Evolutionary conservation across 2,329 filamentous ascomycete genomes (phyloP).

Genomic region (Nemania sp.): DNA sequence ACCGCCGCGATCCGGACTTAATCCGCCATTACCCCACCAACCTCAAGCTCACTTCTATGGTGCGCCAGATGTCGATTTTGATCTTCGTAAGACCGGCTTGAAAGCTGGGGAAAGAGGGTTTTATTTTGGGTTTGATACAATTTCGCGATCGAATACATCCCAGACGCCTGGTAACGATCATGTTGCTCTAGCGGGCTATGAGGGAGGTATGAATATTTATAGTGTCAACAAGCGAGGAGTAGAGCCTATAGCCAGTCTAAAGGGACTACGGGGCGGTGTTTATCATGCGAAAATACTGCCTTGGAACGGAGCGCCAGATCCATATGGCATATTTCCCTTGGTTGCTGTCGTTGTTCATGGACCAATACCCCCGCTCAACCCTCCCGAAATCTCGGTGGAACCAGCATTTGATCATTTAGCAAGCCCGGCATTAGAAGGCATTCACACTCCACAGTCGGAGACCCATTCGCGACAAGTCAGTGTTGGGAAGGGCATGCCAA

Average conservation of each 20-base stretch:
- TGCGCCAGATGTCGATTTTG: constrained; percentile 71
- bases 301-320: constrained; percentile 61
- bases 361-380: constrained; percentile 57
- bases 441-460: constrained; percentile 47
- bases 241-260: constrained; percentile 70
- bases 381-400: constrained; percentile 43
- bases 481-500: constrained; percentile 41
- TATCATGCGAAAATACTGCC: constrained; percentile 81
- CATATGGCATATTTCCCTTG: constrained; percentile 66
- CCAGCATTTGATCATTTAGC: constrained; percentile 43
- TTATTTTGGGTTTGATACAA: constrained; percentile 78
- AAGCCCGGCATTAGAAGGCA: constrained; percentile 47
- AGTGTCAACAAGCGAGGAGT: constrained; percentile 72
- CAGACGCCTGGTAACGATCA: constrained; percentile 56
- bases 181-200: constrained; percentile 75
- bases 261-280: constrained; percentile 78
- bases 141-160: constrained; percentile 51
- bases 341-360: constrained; percentile 82
- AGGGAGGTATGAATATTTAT: constrained; percentile 78
- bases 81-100: constrained; percentile 54
- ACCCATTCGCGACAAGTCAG: constrained; percentile 44
- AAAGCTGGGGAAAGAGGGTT: constrained; percentile 71
- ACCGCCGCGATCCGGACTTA: constrained; percentile 43
- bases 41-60: constrained; percentile 70
- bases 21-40: constrained; percentile 64